Conservation (phyloP, 495 filamentous ascomycete species). For the Annulohypoxylon bovei region DNA sequence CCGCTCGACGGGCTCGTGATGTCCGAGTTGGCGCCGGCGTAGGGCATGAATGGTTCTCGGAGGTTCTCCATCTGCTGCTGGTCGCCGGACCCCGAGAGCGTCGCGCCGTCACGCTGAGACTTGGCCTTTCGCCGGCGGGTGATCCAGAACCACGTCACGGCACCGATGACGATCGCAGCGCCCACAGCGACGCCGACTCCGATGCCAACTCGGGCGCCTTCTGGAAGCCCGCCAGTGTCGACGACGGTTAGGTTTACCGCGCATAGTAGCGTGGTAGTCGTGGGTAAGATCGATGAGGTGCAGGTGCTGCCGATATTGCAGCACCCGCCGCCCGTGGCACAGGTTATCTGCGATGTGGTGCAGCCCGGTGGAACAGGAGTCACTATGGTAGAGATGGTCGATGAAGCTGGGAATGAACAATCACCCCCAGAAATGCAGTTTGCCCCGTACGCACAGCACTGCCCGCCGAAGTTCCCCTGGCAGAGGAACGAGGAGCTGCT, state of each 20-base stretch:
- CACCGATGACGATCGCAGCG: conserved; percentile 49
- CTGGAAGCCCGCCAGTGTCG: conserved; percentile 35
- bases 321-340: conserved; percentile 76
- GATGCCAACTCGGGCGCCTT: conserved; percentile 56
- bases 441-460: conserved; percentile 55
- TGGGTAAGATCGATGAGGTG: conserved; percentile 63
- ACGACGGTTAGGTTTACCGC: conserved; percentile 28
- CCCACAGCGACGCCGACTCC: conserved; percentile 55
- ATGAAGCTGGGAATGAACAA: conserved; percentile 46
- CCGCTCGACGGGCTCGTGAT: conserved; percentile 37
- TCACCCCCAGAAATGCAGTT: conserved; percentile 41
- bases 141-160: conserved; percentile 51
- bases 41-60: conserved; percentile 7
- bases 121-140: conserved; percentile 41
- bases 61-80: conserved; percentile 4
- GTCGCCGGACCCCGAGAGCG: conserved; percentile 1
- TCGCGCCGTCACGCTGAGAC: conserved; percentile 8
- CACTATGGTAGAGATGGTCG: conserved; percentile 23
- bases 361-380: conserved; percentile 60
- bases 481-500: conserved; percentile 54
- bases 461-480: conserved; percentile 50
- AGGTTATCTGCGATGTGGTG: conserved; percentile 77
- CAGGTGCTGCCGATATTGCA: conserved; percentile 77
- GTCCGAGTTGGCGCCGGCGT: conserved; percentile 41
- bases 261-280: conserved; percentile 50